phyloP scores from a whole-genome alignment of 345 rosid species.

The Dipteronia sinensis region DNA sequence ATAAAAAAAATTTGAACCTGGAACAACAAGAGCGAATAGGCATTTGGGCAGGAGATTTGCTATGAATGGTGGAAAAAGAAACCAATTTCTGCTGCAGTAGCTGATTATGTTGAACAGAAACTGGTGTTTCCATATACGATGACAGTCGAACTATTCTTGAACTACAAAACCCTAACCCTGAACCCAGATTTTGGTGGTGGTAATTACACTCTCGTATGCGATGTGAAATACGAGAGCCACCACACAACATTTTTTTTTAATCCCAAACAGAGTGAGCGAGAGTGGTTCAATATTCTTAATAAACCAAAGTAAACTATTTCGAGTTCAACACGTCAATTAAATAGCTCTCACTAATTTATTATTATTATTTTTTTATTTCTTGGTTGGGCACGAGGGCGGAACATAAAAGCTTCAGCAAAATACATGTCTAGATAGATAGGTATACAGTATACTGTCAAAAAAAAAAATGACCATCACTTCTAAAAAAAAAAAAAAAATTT shows the following conservation, averaged over 20 bases:
- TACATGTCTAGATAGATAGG: no score
- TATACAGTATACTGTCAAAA: no score
- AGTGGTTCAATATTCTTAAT: background rate
- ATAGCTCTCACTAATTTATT: no score
- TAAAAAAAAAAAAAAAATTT: no score
- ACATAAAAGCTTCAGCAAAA: no score
- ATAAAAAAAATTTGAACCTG: conserved; percentile 44
- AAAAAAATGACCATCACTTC: no score
- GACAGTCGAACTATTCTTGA: conserved; percentile 53
- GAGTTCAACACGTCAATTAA: no score
- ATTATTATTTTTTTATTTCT: no score
- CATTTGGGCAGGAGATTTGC: conserved; percentile 47
- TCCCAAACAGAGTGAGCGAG: background rate
- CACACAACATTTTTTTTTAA: conserved; percentile 45
- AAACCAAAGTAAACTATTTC: no score
- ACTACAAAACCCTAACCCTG: conserved; percentile 54
- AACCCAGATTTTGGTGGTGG: conserved; percentile 37
- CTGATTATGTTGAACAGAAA: conserved; percentile 19
- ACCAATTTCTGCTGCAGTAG: conserved; percentile 38
- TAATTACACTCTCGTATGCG: conserved; percentile 51
- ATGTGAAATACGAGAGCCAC: conserved; percentile 71
- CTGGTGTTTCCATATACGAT: conserved; percentile 46
- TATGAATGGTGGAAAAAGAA: conserved; percentile 38
- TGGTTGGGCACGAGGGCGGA: no score
- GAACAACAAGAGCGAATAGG: conserved; percentile 44